Percentiles rank a stretch among this genome's conserved stretches.
Conservation (phyloP, 345 rosid species). For the Populus pruinosa region DNA sequence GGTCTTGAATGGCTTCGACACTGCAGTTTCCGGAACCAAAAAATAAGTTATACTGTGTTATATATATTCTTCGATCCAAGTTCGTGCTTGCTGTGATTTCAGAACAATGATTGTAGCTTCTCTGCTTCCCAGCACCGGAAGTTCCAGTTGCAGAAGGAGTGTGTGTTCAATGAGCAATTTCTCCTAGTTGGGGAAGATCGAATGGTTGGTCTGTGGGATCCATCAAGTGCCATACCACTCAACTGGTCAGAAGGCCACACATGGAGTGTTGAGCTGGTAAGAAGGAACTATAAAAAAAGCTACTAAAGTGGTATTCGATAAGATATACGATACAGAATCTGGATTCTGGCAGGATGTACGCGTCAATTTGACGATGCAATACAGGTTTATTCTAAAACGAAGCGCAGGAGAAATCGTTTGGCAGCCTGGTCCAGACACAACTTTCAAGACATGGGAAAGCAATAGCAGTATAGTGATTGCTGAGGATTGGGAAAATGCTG, state of each 20-base stretch:
- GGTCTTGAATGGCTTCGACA: slow-evolving; percentile 7
- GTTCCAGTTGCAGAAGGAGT: slow-evolving; percentile 31
- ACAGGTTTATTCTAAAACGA: slow-evolving; percentile 27
- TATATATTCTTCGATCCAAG: background rate
- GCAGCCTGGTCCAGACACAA: slow-evolving; percentile 38
- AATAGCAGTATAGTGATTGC: slow-evolving; percentile 10
- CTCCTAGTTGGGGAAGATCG: slow-evolving; percentile 29
- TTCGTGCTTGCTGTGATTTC: background rate
- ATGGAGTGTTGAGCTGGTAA: slow-evolving; percentile 39
- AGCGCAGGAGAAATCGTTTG: slow-evolving; percentile 22
- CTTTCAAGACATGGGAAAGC: slow-evolving; percentile 32
- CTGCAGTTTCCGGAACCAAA: background rate
- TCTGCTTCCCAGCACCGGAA: slow-evolving; percentile 13
- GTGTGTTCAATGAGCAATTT: slow-evolving; percentile 23
- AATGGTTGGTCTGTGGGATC: slow-evolving; percentile 33
- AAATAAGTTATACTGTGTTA: background rate
- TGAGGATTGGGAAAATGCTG: slow-evolving; percentile 37
- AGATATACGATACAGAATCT: background rate
- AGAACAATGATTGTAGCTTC: background rate
- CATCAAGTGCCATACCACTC: slow-evolving; percentile 22
- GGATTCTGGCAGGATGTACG: slow-evolving; percentile 23
- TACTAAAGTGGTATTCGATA: background rate
- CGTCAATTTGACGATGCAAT: slow-evolving; percentile 19
- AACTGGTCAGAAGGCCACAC: slow-evolving; percentile 34
- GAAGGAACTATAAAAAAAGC: background rate